Percentiles rank a stretch among this genome's conserved stretches.
Conservation (phyloP, 2,329 filamentous ascomycete species). For the Paraphoma sp. region DNA sequence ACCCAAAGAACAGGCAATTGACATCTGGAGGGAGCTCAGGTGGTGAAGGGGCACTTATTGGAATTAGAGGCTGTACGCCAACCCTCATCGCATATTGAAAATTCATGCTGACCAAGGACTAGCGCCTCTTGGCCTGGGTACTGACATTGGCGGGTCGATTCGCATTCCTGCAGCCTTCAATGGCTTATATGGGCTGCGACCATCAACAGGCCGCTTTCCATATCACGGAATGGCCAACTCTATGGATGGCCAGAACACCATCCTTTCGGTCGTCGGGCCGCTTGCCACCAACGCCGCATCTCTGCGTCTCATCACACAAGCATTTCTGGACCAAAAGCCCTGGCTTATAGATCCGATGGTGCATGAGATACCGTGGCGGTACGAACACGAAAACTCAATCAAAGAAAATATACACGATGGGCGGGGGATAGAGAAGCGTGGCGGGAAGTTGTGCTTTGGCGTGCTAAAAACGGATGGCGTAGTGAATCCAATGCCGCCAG, state of each 20-base stretch:
- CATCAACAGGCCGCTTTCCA: constrained; percentile 59
- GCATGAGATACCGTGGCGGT: constrained; percentile 70
- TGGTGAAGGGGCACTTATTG: constrained; percentile 66
- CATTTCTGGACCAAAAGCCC: constrained; percentile 64
- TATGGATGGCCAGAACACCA: constrained; percentile 68
- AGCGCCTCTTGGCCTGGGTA: constrained; percentile 62
- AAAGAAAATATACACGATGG: constrained; percentile 30
- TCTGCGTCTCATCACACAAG: constrained; percentile 62
- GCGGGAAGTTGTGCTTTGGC: constrained; percentile 38
- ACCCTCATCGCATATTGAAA: neutral
- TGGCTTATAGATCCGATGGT: constrained; percentile 73
- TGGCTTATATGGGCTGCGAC: constrained; percentile 61
- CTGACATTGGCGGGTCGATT: constrained; percentile 64
- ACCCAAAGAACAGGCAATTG: constrained; percentile 63
- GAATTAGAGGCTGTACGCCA: constrained; percentile 56
- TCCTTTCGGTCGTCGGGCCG: constrained; percentile 69
- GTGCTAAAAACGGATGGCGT: constrained; percentile 43
- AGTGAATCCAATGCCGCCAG: constrained; percentile 44
- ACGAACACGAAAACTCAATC: constrained; percentile 45
- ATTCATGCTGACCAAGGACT: constrained; percentile 1
- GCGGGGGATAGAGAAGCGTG: neutral
- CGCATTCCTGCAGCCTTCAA: constrained; percentile 66
- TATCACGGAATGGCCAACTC: constrained; percentile 61
- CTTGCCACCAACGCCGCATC: constrained; percentile 63
- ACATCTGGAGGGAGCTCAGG: constrained; percentile 64